phyloP scores from a whole-genome alignment of 2,329 filamentous ascomycete genomes.

The Diaporthe sp. region DNA sequence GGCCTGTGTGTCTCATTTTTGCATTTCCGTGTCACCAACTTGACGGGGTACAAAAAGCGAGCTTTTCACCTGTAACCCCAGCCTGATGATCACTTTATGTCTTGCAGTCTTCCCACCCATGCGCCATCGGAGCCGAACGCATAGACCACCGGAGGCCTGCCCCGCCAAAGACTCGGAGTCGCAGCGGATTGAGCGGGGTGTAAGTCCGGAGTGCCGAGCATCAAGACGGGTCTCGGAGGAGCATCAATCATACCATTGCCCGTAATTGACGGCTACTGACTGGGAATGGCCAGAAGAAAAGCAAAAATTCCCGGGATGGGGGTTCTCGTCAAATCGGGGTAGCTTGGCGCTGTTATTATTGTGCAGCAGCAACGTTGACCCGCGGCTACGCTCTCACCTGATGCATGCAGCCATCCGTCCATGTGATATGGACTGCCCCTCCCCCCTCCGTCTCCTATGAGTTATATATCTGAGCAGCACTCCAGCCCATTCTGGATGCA shows the following conservation, averaged over 20 bases:
- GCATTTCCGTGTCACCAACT: background rate
- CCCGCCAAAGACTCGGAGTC: constrained; percentile 5
- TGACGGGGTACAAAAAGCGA: background rate
- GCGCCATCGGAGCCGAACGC: background rate
- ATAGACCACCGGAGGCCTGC: background rate
- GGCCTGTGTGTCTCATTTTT: background rate
- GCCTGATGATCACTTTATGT: background rate
- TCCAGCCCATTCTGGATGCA: background rate
- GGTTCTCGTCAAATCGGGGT: background rate
- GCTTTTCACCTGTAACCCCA: background rate
- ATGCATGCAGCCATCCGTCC: background rate
- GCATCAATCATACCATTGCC: background rate
- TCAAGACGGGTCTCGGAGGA: background rate
- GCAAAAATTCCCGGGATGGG: background rate
- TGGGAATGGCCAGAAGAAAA: background rate
- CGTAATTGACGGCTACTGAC: background rate
- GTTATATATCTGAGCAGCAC: background rate
- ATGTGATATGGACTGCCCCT: constrained; percentile 5
- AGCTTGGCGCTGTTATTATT: background rate
- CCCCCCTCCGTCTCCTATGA: background rate
- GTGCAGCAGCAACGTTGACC: background rate
- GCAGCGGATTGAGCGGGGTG: constrained; percentile 4
- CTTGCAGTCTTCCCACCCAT: background rate
- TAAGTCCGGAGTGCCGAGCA: background rate
- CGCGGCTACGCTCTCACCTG: background rate